Percentiles rank a stretch among this genome's conserved stretches.
phyloP scores from a whole-genome alignment of 495 filamentous ascomycete species.

The Aspergillus homomorphus region DNA sequence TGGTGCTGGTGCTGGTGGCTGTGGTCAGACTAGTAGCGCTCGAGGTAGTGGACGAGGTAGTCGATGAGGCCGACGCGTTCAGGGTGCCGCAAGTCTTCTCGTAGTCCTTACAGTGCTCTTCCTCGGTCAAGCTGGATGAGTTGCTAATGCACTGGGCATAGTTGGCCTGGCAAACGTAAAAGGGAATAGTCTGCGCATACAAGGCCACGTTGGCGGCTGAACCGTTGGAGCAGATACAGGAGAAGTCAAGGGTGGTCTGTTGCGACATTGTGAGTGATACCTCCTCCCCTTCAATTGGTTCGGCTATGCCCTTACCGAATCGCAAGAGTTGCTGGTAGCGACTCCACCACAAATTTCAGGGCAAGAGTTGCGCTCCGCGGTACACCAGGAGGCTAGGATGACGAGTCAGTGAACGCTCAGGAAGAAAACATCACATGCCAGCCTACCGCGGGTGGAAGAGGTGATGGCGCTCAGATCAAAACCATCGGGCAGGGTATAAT shows the following conservation, averaged over 20 bases:
- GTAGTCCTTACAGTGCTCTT: slow-evolving; percentile 41
- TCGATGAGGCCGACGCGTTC: slow-evolving; percentile 39
- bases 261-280: neutral
- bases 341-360: slow-evolving; percentile 44
- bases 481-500: slow-evolving; percentile 38
- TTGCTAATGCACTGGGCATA: slow-evolving; percentile 48
- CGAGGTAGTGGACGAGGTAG: slow-evolving; percentile 25
- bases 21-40: slow-evolving; percentile 32
- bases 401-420: neutral
- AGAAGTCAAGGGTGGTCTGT: slow-evolving; percentile 47
- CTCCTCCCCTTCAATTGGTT: slow-evolving; percentile 6
- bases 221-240: slow-evolving; percentile 54
- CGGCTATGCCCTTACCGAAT: slow-evolving; percentile 34
- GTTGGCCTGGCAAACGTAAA: slow-evolving; percentile 52
- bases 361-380: slow-evolving; percentile 44
- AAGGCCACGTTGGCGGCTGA: slow-evolving; percentile 47
- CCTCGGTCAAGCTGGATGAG: slow-evolving; percentile 44
- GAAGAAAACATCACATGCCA: neutral
- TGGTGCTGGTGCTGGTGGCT: slow-evolving; percentile 28
- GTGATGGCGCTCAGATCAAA: slow-evolving; percentile 38
- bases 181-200: slow-evolving; percentile 56
- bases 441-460: slow-evolving; percentile 28
- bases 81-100: slow-evolving; percentile 44
- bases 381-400: slow-evolving; percentile 42
- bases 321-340: slow-evolving; percentile 41